Conservation (phyloP, 2,329 filamentous ascomycete genomes). For the Fusarium sp. region DNA sequence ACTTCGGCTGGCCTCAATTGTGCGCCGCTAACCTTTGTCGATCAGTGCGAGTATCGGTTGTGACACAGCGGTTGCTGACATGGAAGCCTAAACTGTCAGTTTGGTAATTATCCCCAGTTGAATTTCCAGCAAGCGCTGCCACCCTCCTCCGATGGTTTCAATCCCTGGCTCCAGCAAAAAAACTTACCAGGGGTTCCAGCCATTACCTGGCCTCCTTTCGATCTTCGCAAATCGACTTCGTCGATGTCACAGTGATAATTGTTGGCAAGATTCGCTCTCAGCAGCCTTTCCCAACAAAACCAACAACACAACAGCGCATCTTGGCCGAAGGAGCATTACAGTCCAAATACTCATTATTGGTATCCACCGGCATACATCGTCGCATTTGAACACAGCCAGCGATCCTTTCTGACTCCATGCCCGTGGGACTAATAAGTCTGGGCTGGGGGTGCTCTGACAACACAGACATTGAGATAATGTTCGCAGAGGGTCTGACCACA, state of each 20-base stretch:
- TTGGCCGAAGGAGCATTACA: conserved; percentile 10
- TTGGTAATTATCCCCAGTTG: conserved; percentile 38
- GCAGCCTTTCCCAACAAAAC: conserved; percentile 24
- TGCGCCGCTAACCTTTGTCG: conserved; percentile 20
- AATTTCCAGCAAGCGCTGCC: conserved; percentile 44
- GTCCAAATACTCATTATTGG: conserved; percentile 8
- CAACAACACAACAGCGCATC: conserved; percentile 9
- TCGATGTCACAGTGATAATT: conserved; percentile 17
- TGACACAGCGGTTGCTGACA: conserved; percentile 41
- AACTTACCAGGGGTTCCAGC: conserved; percentile 17
- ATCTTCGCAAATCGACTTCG: conserved; percentile 46
- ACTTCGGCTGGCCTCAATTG: conserved; percentile 34
- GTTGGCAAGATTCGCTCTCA: conserved; percentile 17
- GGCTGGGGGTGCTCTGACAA: conserved; percentile 12
- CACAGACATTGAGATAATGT: conserved; percentile 25
- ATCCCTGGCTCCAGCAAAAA: conserved; percentile 4
- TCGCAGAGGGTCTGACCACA: conserved; percentile 37
- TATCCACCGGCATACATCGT: conserved; percentile 1
- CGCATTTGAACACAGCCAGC: background rate
- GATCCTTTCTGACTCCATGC: background rate
- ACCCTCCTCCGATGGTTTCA: conserved; percentile 24
- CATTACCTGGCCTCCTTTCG: conserved; percentile 26
- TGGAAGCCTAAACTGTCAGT: conserved; percentile 34
- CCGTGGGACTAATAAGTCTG: background rate
- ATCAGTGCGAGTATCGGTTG: conserved; percentile 44